phyloP scores from a whole-genome alignment of 768 basidiomycete species.

The Naganishia antarctica region DNA sequence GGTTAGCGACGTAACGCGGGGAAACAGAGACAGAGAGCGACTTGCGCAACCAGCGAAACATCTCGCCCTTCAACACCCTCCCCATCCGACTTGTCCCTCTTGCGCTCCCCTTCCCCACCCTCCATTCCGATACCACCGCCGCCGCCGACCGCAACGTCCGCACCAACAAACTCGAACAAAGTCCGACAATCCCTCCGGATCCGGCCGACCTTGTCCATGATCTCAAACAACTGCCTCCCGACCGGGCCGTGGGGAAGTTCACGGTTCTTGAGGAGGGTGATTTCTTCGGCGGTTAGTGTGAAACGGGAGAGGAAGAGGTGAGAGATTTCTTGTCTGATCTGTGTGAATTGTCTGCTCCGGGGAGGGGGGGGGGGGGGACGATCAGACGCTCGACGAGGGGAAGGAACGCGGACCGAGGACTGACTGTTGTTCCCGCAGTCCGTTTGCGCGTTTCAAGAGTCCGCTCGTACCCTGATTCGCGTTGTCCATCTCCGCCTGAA shows the following conservation, averaged over 20 bases:
- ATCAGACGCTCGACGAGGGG: no score
- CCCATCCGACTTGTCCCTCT: background rate
- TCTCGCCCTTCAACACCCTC: conserved; percentile 56
- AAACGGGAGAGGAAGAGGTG: conserved; percentile 76
- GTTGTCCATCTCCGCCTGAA: conserved; percentile 66
- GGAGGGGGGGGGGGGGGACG: no score
- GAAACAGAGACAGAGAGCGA: background rate
- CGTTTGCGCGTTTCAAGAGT: conserved; percentile 69
- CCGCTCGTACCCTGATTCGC: conserved; percentile 73
- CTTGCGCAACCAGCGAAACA: conserved; percentile 49
- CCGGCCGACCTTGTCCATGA: conserved; percentile 77
- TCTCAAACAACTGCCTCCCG: conserved; percentile 68
- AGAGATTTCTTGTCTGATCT: conserved; percentile 66
- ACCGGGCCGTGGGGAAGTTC: conserved; percentile 57
- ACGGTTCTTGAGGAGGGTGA: conserved; percentile 68
- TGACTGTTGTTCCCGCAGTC: conserved; percentile 48
- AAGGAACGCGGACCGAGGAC: conserved; percentile 5
- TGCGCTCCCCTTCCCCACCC: background rate
- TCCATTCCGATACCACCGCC: background rate
- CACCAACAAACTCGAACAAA: conserved; percentile 54
- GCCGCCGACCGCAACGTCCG: background rate
- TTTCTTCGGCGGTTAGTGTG: conserved; percentile 70
- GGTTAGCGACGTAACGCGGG: background rate
- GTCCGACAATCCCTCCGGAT: conserved; percentile 81
- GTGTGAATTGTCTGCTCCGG: conserved; percentile 38